A percentile compares a stretch with the other conserved stretches of the same genome.
Conservation (phyloP, 495 filamentous ascomycete species). For the Aspergillus panamensis region DNA sequence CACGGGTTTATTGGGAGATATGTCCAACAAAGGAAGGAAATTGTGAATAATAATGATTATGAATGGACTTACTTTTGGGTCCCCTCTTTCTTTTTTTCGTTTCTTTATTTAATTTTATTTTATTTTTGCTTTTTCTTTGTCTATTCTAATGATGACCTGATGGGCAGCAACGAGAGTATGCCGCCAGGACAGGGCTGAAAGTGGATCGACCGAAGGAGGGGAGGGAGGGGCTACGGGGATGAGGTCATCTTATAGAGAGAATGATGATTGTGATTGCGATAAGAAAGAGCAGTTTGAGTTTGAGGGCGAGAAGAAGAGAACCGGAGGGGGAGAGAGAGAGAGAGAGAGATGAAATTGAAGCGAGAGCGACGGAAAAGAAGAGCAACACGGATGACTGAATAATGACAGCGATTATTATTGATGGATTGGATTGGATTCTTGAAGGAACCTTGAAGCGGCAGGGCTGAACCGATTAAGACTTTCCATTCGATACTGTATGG, state of each 20-base stretch:
- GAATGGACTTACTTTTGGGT: neutral
- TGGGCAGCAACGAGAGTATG: conserved; percentile 1
- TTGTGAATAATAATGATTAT: no score
- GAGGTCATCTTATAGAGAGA: neutral
- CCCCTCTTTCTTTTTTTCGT: neutral
- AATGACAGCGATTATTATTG: no score
- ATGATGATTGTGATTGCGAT: neutral
- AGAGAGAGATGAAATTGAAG: conserved; percentile 3
- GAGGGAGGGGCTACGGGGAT: neutral
- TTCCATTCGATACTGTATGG: neutral
- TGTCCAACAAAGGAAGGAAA: neutral
- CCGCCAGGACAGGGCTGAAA: neutral
- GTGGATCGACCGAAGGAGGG: neutral
- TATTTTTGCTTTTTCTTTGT: neutral
- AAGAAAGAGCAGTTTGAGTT: neutral
- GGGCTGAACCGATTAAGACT: neutral
- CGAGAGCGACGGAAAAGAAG: neutral
- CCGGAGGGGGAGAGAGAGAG: neutral
- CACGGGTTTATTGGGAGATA: conserved; percentile 2
- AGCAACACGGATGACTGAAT: neutral
- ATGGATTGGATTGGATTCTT: no score
- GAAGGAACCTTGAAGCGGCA: neutral
- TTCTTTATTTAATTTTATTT: neutral
- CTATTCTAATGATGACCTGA: neutral
- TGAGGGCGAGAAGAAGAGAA: neutral